Percentiles rank a stretch among this genome's conserved stretches.
Conservation (phyloP, 176 grass and related monocot species). For the Phyllostachys edulis region DNA sequence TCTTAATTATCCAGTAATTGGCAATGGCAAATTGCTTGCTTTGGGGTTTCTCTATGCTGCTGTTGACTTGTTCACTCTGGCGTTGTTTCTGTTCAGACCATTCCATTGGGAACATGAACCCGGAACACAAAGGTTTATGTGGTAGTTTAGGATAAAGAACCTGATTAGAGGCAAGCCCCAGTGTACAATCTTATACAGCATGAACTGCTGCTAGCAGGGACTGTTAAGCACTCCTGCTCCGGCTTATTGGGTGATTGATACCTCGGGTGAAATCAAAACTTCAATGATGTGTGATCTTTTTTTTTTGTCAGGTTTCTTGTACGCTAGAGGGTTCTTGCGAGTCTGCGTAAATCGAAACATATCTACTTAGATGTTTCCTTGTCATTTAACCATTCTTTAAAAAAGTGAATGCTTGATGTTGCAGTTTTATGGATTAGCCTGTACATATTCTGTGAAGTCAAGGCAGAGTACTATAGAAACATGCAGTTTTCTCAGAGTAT, state of each 20-base stretch:
- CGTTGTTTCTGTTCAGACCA: conserved; percentile 71
- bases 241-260: not conserved
- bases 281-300: not conserved
- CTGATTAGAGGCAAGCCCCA: not conserved
- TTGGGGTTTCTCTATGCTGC: conserved; percentile 50
- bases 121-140: conserved; percentile 86
- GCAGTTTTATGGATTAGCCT: not conserved
- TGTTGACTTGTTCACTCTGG: conserved; percentile 61
- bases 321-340: not conserved
- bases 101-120: conserved; percentile 80
- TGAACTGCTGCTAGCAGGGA: not conserved
- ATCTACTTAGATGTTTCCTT: not conserved
- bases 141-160: conserved; percentile 49
- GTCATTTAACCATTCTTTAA: not conserved
- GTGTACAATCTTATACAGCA: not conserved
- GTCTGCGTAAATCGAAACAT: not conserved
- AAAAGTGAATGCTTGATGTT: not conserved
- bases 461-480: not conserved
- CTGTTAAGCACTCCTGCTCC: not conserved
- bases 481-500: not conserved
- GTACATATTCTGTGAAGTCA: not conserved
- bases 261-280: not conserved
- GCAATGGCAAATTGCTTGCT: conserved; percentile 43
- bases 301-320: not conserved
- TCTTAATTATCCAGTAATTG: conserved; percentile 62